Evolutionary conservation across 2,329 filamentous ascomycete species (phyloP), one percentile per base, ranked within the genome.

Genomic region (Canariomyces notabilis): DNA sequence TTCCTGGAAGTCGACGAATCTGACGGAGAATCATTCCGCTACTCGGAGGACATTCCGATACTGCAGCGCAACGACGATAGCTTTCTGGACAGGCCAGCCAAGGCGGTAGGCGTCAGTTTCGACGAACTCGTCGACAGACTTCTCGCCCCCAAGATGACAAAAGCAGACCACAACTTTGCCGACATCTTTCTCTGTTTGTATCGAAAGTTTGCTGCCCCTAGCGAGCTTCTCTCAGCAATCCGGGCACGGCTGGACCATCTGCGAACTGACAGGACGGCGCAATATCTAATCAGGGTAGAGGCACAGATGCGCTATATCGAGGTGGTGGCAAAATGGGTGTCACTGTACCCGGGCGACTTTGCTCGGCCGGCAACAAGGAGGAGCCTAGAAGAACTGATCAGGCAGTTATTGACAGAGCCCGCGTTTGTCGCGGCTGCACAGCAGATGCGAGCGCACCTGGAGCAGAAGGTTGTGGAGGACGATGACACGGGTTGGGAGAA

Each of bases 401-500:
- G 72, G 15, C 77, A 83, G 33, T 70, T 97, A n/a, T 78, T 87
- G 18, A 78, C 77, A 5, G 86, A 87, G 53, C 83, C 87, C 8
- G 85, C 94, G 41, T 95, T 94, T 65, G 82, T 87, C 16, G 82
- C 87, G 15, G 88, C 90, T 3, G 87, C 89, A 3, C 84, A 87
- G 56, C 89, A 96, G 61, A 93, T 98, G 68, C 78, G 82, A 16
- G 76, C 77, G n/a, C 83, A 87, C 57, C 71, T 97, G 14, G 85
- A 90, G 37, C 74, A 76, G 40, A 75, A 73, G 48, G 83, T 89
- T 2, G 72, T 80, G 5, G 87, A 95, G 59, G 90, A 97, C 61
- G 93, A 97, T 59, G 91, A 98, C 62, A 86, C 86, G 0, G 83
- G 86, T 11, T 98, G 93, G 93, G 89, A 87, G n/a, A 87, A 83